Percentiles rank a stretch among this genome's conserved stretches.
Evolutionary conservation across 495 filamentous ascomycete species (phyloP).

Genomic region (Echria macrotheca): DNA sequence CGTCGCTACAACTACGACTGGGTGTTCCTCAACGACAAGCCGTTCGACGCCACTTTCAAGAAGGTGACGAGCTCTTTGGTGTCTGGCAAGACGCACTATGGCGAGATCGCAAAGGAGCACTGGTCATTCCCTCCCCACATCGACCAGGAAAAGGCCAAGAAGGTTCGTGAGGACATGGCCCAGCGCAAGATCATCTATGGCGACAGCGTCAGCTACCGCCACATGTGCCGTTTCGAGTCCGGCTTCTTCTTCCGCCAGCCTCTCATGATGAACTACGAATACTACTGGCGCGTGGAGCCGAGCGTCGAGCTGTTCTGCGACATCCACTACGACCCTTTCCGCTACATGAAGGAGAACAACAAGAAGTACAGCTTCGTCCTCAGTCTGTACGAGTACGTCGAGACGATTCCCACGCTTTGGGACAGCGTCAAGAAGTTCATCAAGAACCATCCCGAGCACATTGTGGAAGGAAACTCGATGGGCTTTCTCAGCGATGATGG

Average conservation of each 20-base stretch:
- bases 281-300: conserved; percentile 90
- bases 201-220: conserved; percentile 83
- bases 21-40: conserved; percentile 96
- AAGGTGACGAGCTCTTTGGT: conserved; percentile 81
- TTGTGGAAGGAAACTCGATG: conserved; percentile 80
- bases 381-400: conserved; percentile 89
- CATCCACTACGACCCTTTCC: conserved; percentile 77
- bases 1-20: conserved; percentile 94
- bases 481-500: conserved; percentile 85
- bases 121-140: conserved; percentile 88
- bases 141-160: conserved; percentile 75
- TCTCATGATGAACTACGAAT: conserved; percentile 79
- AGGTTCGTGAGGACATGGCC: conserved; percentile 79
- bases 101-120: conserved; percentile 74
- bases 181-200: conserved; percentile 89
- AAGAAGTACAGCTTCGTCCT: conserved; percentile 90
- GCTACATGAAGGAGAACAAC: conserved; percentile 77
- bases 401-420: conserved; percentile 95
- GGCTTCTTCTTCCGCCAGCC: conserved; percentile 89
- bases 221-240: conserved; percentile 93
- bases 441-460: conserved; percentile 78
- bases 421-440: conserved; percentile 90
- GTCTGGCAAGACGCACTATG: conserved; percentile 88
- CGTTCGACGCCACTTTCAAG: conserved; percentile 88
- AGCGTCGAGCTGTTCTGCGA: conserved; percentile 86